phyloP scores from a whole-genome alignment of 345 rosid genomes.

The Citrus maxima region DNA sequence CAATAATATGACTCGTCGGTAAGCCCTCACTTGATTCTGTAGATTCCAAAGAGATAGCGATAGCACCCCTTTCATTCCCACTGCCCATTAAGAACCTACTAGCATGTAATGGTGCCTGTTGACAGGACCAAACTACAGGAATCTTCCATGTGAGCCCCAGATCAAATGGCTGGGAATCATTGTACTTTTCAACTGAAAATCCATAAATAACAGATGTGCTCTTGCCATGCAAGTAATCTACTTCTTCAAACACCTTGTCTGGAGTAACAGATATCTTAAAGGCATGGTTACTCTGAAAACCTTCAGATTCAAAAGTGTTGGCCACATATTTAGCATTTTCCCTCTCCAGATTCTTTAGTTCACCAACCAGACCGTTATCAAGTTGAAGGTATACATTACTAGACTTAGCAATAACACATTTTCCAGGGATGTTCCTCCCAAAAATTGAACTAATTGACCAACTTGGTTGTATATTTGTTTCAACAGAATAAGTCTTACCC shows the following conservation, averaged over 20 bases:
- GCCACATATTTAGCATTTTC: constrained; percentile 27
- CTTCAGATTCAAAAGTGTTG: constrained; percentile 24
- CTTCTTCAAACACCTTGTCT: constrained; percentile 58
- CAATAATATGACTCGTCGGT: constrained; percentile 10
- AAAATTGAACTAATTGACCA: constrained; percentile 86
- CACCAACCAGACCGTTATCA: constrained; percentile 46
- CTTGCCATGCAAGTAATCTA: constrained; percentile 21
- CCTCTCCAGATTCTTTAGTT: constrained; percentile 27
- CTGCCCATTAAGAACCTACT: constrained; percentile 95
- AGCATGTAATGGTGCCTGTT: constrained; percentile 68
- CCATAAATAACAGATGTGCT: constrained; percentile 42
- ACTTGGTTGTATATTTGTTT: constrained; percentile 54
- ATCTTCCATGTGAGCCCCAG: constrained; percentile 67
- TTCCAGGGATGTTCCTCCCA: constrained; percentile 66
- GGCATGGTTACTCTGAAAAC: constrained; percentile 27
- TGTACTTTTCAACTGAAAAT: constrained; percentile 56
- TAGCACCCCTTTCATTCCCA: constrained; percentile 95
- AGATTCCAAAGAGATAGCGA: constrained; percentile 76
- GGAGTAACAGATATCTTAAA: constrained; percentile 65
- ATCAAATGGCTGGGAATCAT: constrained; percentile 60
- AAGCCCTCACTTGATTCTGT: constrained; percentile 36
- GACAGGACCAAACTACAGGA: constrained; percentile 69
- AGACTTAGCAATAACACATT: constrained; percentile 71
- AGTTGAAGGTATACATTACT: constrained; percentile 74
- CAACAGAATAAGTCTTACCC: constrained; percentile 20